Conservation (phyloP, 768 basidiomycete genomes). For the Suillus lakei region DNA sequence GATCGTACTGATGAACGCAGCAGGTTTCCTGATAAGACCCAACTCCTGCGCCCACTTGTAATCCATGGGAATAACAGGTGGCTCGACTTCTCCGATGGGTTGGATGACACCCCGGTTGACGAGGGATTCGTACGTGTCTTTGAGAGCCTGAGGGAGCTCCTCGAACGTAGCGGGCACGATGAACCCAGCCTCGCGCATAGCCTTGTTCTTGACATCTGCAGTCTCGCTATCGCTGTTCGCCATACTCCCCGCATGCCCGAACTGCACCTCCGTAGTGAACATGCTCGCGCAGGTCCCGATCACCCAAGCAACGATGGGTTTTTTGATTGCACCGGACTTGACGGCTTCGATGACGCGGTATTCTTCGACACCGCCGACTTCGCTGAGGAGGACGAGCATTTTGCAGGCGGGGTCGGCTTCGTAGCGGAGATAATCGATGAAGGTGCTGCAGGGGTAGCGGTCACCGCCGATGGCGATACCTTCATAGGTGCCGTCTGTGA, state of each 20-base stretch:
- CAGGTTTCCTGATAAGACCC: conserved; percentile 97
- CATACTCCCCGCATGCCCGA: conserved; percentile 98
- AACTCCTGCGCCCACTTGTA: conserved; percentile 99
- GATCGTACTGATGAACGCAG: conserved; percentile 98
- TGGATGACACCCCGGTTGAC: conserved; percentile 70
- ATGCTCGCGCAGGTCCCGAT: conserved; percentile 99
- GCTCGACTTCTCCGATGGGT: conserved; percentile 79
- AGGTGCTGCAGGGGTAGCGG: conserved; percentile 97
- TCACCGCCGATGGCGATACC: conserved; percentile 99
- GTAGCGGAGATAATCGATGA: conserved; percentile 99
- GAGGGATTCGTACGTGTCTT: conserved; percentile 82
- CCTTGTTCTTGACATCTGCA: conserved; percentile 85
- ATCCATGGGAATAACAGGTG: conserved; percentile 99
- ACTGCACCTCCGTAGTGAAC: conserved; percentile 99
- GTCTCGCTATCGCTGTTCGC: conserved; percentile 98
- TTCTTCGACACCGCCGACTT: conserved; percentile 98
- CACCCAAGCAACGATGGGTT: conserved; percentile 99
- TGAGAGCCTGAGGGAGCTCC: conserved; percentile 75
- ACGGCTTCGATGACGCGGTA: conserved; percentile 99
- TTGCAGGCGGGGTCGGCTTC: conserved; percentile 97
- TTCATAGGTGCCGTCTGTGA: conserved; percentile 98
- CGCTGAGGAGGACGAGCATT: conserved; percentile 98
- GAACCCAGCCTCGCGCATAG: conserved; percentile 95
- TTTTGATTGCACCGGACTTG: conserved; percentile 90
- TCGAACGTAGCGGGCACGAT: conserved; percentile 98